Base-by-base conservation (phyloP, 345 rosid genomes). In the Bruguiera sexangula region DNA sequence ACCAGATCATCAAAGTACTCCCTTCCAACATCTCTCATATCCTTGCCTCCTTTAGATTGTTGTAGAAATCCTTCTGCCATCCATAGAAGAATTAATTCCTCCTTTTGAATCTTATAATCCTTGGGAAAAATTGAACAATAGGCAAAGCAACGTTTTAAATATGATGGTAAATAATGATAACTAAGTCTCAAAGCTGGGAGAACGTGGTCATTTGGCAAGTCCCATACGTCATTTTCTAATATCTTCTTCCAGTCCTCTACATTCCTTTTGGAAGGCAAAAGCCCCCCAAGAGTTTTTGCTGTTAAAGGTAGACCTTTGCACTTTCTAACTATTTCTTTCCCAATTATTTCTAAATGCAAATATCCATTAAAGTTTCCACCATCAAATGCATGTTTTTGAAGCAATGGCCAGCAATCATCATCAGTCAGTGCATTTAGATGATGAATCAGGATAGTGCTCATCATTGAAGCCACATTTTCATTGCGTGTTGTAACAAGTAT, bases 11-110 rank as follows among this genome's bases (percentile, higher is more conserved):
- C 5, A 21, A 69, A 69, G 67, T 65, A 69, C n/a, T 65, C 74
- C 0, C 30, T 34, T 2, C 74, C 78, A 0, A 65, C 55, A 51
- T 37, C 70, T 69, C 70, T 70, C 51, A 69, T 64, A 8, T 37
- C 57, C 27, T 48, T 65, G 32, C 10, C 52, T 16, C 50, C 60
- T 30, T 50, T 22, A 9, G 70, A 46, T 15, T 46, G 37, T 16
- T 30, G 62, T 16, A 75, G 29, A 52, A 75, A 60, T n/a, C 69
- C 70, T 52, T 69, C 78, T 8, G 78, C 78, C 74, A 75, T 75
- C 74, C 74, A 75, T n/a, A 69, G 39, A 22, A 52, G 39, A 8
- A 66, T 20, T 7, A 66, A 32, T 66, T 66, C 50, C 19, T 53
- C 46, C 16, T 30, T 32, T 22, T 11, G 2, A 15, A 53, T 53